Evolutionary conservation across 371 early-diverging fungal genomes (phyloP).

Genomic region (Chytridium lagenaria): DNA sequence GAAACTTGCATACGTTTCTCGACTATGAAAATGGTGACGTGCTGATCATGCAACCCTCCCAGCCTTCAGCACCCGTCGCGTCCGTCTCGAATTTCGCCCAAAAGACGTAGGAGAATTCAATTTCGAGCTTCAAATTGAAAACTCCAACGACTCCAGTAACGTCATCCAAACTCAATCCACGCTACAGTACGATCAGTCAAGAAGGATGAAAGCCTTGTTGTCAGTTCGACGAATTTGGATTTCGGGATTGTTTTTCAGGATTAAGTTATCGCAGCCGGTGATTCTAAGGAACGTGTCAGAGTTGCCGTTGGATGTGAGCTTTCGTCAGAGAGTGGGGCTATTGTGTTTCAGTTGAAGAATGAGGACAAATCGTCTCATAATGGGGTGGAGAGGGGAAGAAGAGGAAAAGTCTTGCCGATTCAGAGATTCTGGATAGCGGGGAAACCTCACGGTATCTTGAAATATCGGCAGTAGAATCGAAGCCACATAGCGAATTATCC

Average conservation of each 20-base stretch:
- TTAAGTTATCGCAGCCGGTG: conserved; percentile 76
- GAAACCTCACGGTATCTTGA: conserved; percentile 20
- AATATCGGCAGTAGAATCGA: conserved; percentile 31
- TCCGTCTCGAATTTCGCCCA: conserved; percentile 87
- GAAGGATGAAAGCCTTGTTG: conserved; percentile 76
- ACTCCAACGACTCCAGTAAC: conserved; percentile 85
- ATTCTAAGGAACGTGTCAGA: conserved; percentile 86
- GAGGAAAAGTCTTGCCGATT: neutral
- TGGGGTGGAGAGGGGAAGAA: neutral
- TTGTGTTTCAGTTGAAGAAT: conserved; percentile 53
- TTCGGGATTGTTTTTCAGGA: conserved; percentile 95
- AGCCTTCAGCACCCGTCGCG: conserved; percentile 72
- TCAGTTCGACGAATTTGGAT: conserved; percentile 76
- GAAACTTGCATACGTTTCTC: conserved; percentile 68
- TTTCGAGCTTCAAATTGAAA: conserved; percentile 88
- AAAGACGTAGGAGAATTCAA: conserved; percentile 86
- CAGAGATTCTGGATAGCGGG: neutral
- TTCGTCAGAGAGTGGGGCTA: conserved; percentile 81
- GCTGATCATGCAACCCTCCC: conserved; percentile 61
- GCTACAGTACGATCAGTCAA: conserved; percentile 79
- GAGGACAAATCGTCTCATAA: conserved; percentile 39
- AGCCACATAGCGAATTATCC: conserved; percentile 35
- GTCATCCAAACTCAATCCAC: conserved; percentile 80
- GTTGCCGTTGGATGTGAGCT: conserved; percentile 75
- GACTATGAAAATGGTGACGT: conserved; percentile 77